phyloP scores from a whole-genome alignment of 768 basidiomycete genomes.

The Pisolithus orientalis region DNA sequence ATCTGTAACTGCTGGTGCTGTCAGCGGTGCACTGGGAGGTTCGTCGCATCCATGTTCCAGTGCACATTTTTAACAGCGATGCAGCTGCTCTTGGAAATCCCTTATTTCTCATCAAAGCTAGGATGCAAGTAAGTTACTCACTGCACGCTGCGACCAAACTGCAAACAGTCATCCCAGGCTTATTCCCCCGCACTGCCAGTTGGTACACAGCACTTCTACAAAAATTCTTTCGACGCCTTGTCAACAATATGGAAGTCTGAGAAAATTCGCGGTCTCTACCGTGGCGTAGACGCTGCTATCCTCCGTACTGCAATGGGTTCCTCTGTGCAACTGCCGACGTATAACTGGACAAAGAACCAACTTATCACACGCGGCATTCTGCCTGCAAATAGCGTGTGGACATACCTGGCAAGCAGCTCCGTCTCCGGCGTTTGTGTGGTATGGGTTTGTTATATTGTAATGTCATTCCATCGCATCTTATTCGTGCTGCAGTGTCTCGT shows the following conservation, averaged over 20 bases:
- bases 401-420: constrained; percentile 82
- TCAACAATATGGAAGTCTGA: constrained; percentile 74
- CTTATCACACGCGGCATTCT: constrained; percentile 64
- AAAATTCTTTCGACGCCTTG: constrained; percentile 75
- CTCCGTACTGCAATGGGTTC: constrained; percentile 93
- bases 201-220: constrained; percentile 91
- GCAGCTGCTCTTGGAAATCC: constrained; percentile 80
- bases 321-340: constrained; percentile 92
- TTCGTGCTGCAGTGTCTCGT: constrained; percentile 55
- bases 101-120: constrained; percentile 91
- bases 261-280: constrained; percentile 69
- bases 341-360: constrained; percentile 86
- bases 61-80: neutral
- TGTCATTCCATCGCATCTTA: constrained; percentile 1
- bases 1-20: constrained; percentile 80
- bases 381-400: constrained; percentile 74
- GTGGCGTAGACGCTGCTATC: constrained; percentile 92
- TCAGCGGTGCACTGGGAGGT: constrained; percentile 91
- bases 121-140: constrained; percentile 71
- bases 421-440: constrained; percentile 92
- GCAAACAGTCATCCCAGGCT: constrained; percentile 43
- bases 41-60: neutral
- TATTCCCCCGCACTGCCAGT: constrained; percentile 94
- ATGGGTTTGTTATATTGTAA: constrained; percentile 27
- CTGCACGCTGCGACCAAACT: neutral